Percentiles rank a stretch among this genome's conserved stretches.
Evolutionary conservation across 768 basidiomycete genomes (phyloP).

Genomic region (Hypholoma sublateritium): DNA sequence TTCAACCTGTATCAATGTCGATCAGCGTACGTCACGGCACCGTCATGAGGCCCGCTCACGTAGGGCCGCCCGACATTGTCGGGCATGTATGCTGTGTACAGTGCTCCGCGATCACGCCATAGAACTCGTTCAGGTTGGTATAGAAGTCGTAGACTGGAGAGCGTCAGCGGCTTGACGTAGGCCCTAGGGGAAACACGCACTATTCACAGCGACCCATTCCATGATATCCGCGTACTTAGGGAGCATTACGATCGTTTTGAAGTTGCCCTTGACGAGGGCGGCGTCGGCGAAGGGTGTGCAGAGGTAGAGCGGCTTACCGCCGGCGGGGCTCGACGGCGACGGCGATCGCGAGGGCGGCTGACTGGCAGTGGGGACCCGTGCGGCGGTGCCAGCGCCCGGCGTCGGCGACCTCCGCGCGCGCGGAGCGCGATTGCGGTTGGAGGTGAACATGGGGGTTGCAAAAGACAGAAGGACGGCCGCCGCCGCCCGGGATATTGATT

Average conservation of each 20-base stretch:
- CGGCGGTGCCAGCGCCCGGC: conserved; percentile 18
- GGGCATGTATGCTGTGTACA: conserved; percentile 91
- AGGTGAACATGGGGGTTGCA: conserved; percentile 13
- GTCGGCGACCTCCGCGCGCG: conserved; percentile 27
- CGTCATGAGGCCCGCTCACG: conserved; percentile 40
- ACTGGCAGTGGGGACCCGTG: conserved; percentile 10
- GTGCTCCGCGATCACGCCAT: conserved; percentile 89
- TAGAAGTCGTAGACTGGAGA: conserved; percentile 92
- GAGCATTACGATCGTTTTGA: conserved; percentile 96
- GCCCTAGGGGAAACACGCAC: conserved; percentile 44
- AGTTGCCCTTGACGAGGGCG: conserved; percentile 95
- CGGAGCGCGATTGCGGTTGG: conserved; percentile 31
- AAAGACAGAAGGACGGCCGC: conserved; percentile 26
- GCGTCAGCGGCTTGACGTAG: neutral
- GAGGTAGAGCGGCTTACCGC: conserved; percentile 75
- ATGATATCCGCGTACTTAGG: conserved; percentile 95
- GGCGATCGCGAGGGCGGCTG: conserved; percentile 38
- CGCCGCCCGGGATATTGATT: neutral
- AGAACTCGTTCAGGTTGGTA: conserved; percentile 95
- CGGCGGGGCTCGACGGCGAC: conserved; percentile 31
- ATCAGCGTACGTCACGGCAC: neutral
- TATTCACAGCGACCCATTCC: conserved; percentile 96
- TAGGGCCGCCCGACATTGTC: conserved; percentile 86
- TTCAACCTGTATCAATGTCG: conserved; percentile 59
- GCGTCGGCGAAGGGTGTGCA: conserved; percentile 95